These are phyloP conservation scores for Arachis monticola DNA, from an alignment of 331 rosid species.

Conservation along the genomic window DNA sequence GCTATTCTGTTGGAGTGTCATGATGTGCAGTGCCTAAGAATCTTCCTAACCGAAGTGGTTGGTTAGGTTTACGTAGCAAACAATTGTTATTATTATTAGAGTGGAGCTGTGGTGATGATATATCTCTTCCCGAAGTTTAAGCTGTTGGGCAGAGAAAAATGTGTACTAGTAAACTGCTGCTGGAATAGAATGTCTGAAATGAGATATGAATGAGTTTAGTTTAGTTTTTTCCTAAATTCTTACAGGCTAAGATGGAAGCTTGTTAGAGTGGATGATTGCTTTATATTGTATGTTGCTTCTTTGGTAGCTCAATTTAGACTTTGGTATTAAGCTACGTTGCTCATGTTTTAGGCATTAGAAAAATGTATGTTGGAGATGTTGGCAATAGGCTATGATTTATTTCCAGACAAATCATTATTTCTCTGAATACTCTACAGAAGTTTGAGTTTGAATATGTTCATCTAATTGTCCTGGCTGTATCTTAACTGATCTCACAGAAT, in stretches of 20 bases:
- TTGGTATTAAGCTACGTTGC: constrained; percentile 16
- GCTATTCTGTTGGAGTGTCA: constrained; percentile 3
- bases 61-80: constrained; percentile 12
- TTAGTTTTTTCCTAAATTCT: constrained; percentile 22
- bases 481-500: constrained; percentile 19
- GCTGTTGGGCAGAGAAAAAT: too few relatives aligned
- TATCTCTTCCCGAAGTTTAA: neutral
- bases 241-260: constrained; percentile 33
- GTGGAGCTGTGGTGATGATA: too few relatives aligned
- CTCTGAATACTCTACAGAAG: constrained; percentile 6
- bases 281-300: neutral
- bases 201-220: constrained; percentile 15
- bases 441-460: constrained; percentile 1
- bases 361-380: neutral
- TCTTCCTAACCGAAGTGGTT: constrained; percentile 1
- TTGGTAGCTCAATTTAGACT: constrained; percentile 4
- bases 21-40: constrained; percentile 14
- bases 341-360: neutral
- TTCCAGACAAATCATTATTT: constrained; percentile 13
- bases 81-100: neutral
- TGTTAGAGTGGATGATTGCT: constrained; percentile 23
- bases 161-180: constrained; percentile 14
- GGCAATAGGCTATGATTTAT: constrained; percentile 33
- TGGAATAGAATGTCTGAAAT: constrained; percentile 24
- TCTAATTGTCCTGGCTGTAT: constrained; percentile 1